Conservation (phyloP, 2,329 filamentous ascomycete genomes). For the Fusarium drepaniforme region DNA sequence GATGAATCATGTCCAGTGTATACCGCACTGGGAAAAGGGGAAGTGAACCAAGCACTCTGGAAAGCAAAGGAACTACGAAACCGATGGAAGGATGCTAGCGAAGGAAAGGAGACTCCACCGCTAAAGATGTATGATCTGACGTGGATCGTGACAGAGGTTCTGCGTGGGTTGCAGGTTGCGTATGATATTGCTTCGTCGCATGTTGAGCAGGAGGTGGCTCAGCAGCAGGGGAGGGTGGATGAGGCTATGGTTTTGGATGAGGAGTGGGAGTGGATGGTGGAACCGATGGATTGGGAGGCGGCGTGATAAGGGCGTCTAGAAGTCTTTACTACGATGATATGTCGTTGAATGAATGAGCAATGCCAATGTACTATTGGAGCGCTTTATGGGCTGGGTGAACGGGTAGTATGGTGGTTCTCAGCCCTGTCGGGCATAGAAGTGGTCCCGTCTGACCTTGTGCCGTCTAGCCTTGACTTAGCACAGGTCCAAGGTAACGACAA, state of each 20-base stretch:
- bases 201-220: constrained; percentile 57
- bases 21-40: constrained; percentile 64
- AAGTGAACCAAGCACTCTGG: constrained; percentile 69
- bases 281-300: constrained; percentile 54
- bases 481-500: neutral
- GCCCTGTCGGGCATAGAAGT: neutral
- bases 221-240: constrained; percentile 48
- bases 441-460: neutral
- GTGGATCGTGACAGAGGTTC: constrained; percentile 68
- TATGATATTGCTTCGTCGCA: constrained; percentile 64
- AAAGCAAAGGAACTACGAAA: constrained; percentile 79
- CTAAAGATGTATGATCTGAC: constrained; percentile 73
- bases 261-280: constrained; percentile 57
- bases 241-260: constrained; percentile 38
- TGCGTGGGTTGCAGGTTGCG: constrained; percentile 70
- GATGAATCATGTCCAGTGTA: constrained; percentile 69
- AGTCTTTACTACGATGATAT: neutral
- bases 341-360: neutral
- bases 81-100: constrained; percentile 77
- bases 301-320: constrained; percentile 11
- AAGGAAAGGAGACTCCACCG: constrained; percentile 52
- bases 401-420: neutral
- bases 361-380: neutral
- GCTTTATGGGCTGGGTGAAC: neutral
- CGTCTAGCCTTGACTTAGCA: neutral